Base-by-base conservation (phyloP, 1,139 yeast species). In the Candida glucosophila region DNA sequence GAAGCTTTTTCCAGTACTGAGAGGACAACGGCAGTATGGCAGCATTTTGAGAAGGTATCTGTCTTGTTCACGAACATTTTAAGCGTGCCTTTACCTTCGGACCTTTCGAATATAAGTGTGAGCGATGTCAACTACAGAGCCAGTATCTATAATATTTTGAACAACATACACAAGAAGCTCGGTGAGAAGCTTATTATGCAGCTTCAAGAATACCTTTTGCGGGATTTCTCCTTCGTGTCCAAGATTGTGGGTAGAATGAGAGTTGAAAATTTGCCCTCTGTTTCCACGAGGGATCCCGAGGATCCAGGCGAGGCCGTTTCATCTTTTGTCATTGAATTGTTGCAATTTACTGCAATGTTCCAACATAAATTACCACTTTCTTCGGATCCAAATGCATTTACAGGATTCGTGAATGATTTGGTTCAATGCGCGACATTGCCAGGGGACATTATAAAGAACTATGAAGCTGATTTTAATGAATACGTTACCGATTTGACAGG, bases 401-500 rank as follows among this genome's bases (percentile, higher is more conserved):
- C 36, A 19, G 32, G 29, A 5, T 47, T 61, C 26, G 33, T 49
- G 3, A 38, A 39, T 4, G 39, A 47, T 23, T 29, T 61, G 22
- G 33, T 52, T 6, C 34, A 34, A 4, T 44, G 52, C 12, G 23
- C 62, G 2, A 34, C 45, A 3, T 40, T 59, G 16, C 50, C 65
- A 1, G 32, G 37, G 5, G 51, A 41, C n/a, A 37, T 41, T 3
- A 31, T 48, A 9, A 62, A 57, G 15, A 54, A 47, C 11, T 64
- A 58, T 31, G 50, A 47, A 7, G 58, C 55, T 2, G 90, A 85
- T 43, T 68, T 75, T 44, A 82, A 83, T 41, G 55, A 51, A 5
- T 85, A 72, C 47, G 80, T 83, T 5, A 70, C 83, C 5, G 79
- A 76, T 22, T 83, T 80, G 30, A 65, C 82, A 2, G 94, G 86